Conservation (phyloP, 805 yeast genomes). For the Kodamaea jinghongensis region DNA sequence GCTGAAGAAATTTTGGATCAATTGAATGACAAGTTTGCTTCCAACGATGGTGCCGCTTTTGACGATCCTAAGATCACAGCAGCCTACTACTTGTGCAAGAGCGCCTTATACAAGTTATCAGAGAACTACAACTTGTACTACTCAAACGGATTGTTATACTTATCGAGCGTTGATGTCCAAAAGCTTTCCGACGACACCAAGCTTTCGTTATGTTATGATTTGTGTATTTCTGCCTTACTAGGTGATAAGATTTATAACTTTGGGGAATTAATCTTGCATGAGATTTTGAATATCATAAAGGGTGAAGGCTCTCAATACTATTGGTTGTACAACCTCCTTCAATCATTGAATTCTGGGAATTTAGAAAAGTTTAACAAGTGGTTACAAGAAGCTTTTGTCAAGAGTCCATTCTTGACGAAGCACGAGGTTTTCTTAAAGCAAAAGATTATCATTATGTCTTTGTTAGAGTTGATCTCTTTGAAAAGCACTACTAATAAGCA, state of each 20-base stretch:
- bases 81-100: slow-evolving; percentile 75
- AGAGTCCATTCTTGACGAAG: slow-evolving; percentile 54
- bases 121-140: slow-evolving; percentile 81
- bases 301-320: slow-evolving; percentile 44
- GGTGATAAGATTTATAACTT: slow-evolving; percentile 94
- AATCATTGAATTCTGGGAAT: slow-evolving; percentile 75
- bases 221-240: slow-evolving; percentile 80
- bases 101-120: slow-evolving; percentile 70
- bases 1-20: slow-evolving; percentile 69
- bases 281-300: slow-evolving; percentile 57
- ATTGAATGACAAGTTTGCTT: slow-evolving; percentile 56
- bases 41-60: slow-evolving; percentile 25
- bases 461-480: slow-evolving; percentile 80
- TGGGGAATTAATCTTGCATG: slow-evolving; percentile 92
- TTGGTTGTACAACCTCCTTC: slow-evolving; percentile 73
- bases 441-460: slow-evolving; percentile 88
- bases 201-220: slow-evolving; percentile 52
- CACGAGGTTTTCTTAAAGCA: slow-evolving; percentile 73
- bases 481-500: slow-evolving; percentile 73
- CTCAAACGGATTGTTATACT: slow-evolving; percentile 73
- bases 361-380: slow-evolving; percentile 59
- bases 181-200: slow-evolving; percentile 36
- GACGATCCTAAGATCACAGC: slow-evolving; percentile 63
- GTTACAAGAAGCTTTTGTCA: slow-evolving; percentile 34
- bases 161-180: slow-evolving; percentile 62